Evolutionary conservation across 306 rosid genomes (phyloP).

Genomic region (Lathyrus aphaca): DNA sequence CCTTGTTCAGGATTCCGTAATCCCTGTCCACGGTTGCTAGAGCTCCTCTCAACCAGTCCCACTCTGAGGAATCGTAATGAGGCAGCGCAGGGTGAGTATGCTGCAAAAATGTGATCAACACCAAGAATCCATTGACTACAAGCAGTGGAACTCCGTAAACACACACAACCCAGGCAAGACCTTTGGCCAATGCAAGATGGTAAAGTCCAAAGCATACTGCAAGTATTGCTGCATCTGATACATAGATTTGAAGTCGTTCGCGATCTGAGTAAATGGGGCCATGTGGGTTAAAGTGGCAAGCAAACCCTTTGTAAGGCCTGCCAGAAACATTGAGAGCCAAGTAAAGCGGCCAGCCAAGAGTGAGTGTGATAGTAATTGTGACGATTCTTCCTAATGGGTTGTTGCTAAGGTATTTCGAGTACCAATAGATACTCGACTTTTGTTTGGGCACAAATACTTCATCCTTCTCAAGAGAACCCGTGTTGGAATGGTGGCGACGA

Average conservation of each 20-base stretch:
- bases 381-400: constrained; percentile 78
- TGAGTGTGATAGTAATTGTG: constrained; percentile 60
- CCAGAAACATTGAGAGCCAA: constrained; percentile 85
- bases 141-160: constrained; percentile 78
- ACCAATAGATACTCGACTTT: constrained; percentile 58
- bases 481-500: constrained; percentile 95
- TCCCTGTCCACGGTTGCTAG: constrained; percentile 90
- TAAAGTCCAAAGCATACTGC: constrained; percentile 63
- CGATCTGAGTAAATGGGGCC: constrained; percentile 87
- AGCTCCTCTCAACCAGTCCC: constrained; percentile 98
- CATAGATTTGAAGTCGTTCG: constrained; percentile 69
- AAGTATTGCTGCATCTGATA: constrained; percentile 74
- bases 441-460: constrained; percentile 94
- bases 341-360: constrained; percentile 95
- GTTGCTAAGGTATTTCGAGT: constrained; percentile 76
- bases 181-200: constrained; percentile 62
- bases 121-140: constrained; percentile 83
- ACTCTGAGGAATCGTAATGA: constrained; percentile 79
- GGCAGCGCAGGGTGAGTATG: constrained; percentile 95
- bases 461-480: constrained; percentile 84
- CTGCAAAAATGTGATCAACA: constrained; percentile 87
- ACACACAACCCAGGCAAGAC: constrained; percentile 78
- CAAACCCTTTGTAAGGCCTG: constrained; percentile 75
- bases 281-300: constrained; percentile 83
- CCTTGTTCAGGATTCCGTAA: constrained; percentile 87